Conservation (phyloP, 78 protist genomes). For the Emiliania huxleyi region DNA sequence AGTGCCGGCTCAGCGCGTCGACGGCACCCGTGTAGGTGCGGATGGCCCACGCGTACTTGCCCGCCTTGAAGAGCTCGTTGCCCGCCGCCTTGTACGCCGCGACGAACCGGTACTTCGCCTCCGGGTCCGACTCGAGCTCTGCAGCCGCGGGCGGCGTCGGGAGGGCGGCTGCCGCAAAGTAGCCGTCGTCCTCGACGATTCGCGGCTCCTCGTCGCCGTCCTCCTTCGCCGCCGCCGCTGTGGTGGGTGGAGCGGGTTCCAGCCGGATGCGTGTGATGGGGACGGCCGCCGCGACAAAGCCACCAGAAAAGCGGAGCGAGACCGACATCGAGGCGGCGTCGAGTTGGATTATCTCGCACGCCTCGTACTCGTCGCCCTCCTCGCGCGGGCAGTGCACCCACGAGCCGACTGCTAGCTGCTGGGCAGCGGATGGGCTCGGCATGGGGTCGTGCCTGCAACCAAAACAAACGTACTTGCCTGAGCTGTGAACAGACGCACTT, state of each 20-base stretch:
- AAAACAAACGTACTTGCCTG: no score
- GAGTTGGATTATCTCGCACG: background rate
- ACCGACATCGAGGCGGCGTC: background rate
- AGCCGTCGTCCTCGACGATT: background rate
- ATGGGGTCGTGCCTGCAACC: no score
- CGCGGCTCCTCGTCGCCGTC: background rate
- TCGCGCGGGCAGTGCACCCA: no score
- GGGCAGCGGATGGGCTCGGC: no score
- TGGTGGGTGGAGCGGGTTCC: background rate
- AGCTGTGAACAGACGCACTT: no score
- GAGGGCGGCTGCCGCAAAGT: background rate
- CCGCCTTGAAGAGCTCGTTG: background rate
- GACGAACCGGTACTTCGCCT: background rate
- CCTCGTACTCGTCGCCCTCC: background rate
- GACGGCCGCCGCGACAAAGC: background rate
- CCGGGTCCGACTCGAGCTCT: background rate
- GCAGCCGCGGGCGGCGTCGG: background rate
- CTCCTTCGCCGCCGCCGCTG: background rate
- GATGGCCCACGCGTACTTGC: slow-evolving; percentile 7
- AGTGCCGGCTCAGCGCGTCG: background rate
- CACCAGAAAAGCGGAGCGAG: background rate
- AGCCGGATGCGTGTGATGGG: background rate
- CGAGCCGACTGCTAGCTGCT: no score
- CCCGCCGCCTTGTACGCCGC: background rate
- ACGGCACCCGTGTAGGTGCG: background rate